A percentile compares a stretch with the other conserved stretches of the same genome.
These are phyloP conservation scores for Scopulariopsis brevicaulis DNA, from an alignment of 2,329 filamentous ascomycete genomes.

Conservation along the genomic window DNA sequence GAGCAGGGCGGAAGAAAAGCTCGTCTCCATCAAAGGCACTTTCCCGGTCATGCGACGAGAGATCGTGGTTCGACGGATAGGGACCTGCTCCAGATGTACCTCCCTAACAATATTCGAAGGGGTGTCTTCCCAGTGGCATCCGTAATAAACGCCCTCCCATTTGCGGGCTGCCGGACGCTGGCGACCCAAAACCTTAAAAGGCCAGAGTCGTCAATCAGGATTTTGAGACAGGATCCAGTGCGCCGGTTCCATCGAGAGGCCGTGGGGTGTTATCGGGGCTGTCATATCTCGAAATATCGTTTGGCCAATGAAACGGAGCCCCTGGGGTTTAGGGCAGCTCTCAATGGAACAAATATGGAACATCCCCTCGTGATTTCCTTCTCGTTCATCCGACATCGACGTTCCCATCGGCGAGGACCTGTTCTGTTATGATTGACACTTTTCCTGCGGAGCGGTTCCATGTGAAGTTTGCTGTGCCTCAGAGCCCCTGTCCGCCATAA, in stretches of 20 bases:
- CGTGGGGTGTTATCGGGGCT: not conserved
- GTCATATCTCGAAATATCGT: not conserved
- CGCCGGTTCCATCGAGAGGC: not conserved
- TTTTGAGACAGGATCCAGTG: not conserved
- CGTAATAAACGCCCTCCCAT: not conserved
- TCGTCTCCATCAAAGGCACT: not conserved
- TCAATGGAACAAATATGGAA: too few relatives aligned
- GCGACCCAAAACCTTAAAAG: not conserved
- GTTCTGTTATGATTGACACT: too few relatives aligned
- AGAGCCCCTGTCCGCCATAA: too few relatives aligned
- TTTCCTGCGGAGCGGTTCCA: too few relatives aligned
- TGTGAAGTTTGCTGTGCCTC: too few relatives aligned
- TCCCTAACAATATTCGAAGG: conserved; percentile 1
- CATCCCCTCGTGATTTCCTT: too few relatives aligned
- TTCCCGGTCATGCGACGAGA: not conserved
- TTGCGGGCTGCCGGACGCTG: not conserved
- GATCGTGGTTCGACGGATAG: not conserved
- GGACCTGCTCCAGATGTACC: not conserved
- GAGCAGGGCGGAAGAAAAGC: not conserved
- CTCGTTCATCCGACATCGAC: too few relatives aligned
- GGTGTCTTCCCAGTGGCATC: not conserved
- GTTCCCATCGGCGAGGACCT: too few relatives aligned
- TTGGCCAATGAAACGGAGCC: not conserved
- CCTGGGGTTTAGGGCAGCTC: not conserved
- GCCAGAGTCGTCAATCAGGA: not conserved